Conservation (phyloP, 148 eudicot species). For the Tetragonia tetragonoides region DNA sequence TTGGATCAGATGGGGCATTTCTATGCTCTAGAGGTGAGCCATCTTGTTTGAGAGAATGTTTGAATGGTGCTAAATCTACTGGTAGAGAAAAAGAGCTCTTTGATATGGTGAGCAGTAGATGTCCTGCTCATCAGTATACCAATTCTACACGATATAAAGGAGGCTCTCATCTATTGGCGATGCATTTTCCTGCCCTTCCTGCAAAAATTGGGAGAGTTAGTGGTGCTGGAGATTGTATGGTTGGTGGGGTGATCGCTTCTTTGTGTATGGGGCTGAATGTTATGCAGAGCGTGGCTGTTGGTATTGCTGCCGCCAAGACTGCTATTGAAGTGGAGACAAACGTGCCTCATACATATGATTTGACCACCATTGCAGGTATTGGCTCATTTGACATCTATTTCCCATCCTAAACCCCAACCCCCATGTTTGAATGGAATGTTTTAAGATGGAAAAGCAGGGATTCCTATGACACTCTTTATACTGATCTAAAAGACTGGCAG, state of each 20-base stretch:
- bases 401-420: background rate
- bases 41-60: constrained; percentile 28
- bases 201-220: constrained; percentile 74
- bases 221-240: constrained; percentile 97
- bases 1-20: constrained; percentile 73
- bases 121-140: constrained; percentile 46
- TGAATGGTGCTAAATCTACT: constrained; percentile 15
- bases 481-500: no score
- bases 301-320: constrained; percentile 86
- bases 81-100: constrained; percentile 41
- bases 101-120: constrained; percentile 41
- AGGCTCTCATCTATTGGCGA: constrained; percentile 38
- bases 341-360: constrained; percentile 52
- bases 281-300: constrained; percentile 84
- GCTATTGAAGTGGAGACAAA: constrained; percentile 67
- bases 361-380: constrained; percentile 66
- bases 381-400: background rate
- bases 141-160: constrained; percentile 26
- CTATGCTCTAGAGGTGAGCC: constrained; percentile 58
- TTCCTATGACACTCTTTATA: background rate
- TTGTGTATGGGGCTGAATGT: constrained; percentile 77
- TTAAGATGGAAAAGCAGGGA: background rate
- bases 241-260: constrained; percentile 80
- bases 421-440: background rate
- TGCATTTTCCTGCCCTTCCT: constrained; percentile 84